Conservation (phyloP, 495 filamentous ascomycete genomes). For the Penicillium desertorum region DNA sequence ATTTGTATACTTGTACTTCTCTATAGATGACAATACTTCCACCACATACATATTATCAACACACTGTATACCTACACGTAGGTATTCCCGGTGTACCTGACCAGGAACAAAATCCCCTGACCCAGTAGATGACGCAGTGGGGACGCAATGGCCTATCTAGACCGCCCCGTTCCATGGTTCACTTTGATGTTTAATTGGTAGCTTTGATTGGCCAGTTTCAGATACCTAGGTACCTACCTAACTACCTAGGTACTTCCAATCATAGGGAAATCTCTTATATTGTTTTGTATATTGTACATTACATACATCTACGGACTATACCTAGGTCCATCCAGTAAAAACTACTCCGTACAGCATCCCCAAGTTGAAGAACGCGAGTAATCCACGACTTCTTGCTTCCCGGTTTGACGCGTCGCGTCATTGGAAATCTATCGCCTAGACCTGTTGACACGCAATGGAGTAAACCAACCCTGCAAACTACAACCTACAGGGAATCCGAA, state of each 20-base stretch:
- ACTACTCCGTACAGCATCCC: too few species aligned
- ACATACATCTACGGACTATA: background rate
- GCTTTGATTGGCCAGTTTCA: slow-evolving; percentile 3
- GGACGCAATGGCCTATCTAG: slow-evolving; percentile 36
- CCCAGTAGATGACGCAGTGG: slow-evolving; percentile 34
- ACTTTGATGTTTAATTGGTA: slow-evolving; percentile 9
- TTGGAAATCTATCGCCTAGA: background rate
- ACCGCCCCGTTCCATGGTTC: slow-evolving; percentile 38
- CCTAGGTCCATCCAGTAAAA: too few species aligned
- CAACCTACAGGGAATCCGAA: background rate
- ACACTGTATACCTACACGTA: too few species aligned
- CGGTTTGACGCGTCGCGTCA: slow-evolving; percentile 4
- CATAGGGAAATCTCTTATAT: background rate
- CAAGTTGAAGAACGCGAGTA: too few species aligned
- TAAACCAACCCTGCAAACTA: background rate
- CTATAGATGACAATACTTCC: background rate
- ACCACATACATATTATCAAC: background rate
- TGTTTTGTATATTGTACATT: background rate
- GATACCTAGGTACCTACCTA: too few species aligned
- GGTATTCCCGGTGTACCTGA: too few species aligned
- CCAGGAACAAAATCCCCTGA: slow-evolving; percentile 19
- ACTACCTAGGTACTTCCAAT: too few species aligned
- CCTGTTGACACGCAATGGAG: background rate
- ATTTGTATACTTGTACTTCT: background rate
- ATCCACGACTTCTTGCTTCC: background rate